A percentile compares a stretch with the other conserved stretches of the same genome.
phyloP scores from a whole-genome alignment of 1,284 basidiomycete genomes.

The Trametes sp. region DNA sequence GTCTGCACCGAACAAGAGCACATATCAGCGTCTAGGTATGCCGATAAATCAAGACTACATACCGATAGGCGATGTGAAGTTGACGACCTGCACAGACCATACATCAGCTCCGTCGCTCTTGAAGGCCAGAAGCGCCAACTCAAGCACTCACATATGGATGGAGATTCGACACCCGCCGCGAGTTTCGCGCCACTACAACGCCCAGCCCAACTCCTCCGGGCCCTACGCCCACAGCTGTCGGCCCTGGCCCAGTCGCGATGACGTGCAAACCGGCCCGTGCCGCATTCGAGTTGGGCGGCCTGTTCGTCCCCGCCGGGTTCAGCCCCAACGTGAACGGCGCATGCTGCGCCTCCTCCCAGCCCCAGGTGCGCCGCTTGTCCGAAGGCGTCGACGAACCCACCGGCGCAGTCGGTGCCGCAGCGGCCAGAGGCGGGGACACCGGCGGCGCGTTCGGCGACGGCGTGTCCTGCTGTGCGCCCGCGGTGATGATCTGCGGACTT shows the following conservation, averaged over 20 bases:
- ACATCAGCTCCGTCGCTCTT: background rate
- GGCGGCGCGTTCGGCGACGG: background rate
- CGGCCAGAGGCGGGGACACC: background rate
- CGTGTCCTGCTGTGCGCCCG: slow-evolving; percentile 12
- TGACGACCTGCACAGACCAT: slow-evolving; percentile 33
- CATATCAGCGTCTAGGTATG: background rate
- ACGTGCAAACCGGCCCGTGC: slow-evolving; percentile 19
- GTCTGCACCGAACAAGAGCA: slow-evolving; percentile 13
- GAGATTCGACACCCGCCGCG: slow-evolving; percentile 33
- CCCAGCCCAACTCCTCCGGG: slow-evolving; percentile 9
- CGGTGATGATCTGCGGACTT: slow-evolving; percentile 33
- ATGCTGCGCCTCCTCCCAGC: slow-evolving; percentile 27
- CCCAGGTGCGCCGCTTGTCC: slow-evolving; percentile 28
- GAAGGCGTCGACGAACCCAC: slow-evolving; percentile 15
- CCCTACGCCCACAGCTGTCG: slow-evolving; percentile 17
- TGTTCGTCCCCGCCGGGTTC: background rate
- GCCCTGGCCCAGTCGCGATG: slow-evolving; percentile 20
- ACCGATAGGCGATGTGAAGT: slow-evolving; percentile 46
- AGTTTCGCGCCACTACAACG: slow-evolving; percentile 5
- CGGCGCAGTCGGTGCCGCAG: background rate
- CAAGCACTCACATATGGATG: slow-evolving; percentile 47
- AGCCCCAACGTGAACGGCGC: slow-evolving; percentile 5
- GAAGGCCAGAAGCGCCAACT: background rate
- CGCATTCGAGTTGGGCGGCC: background rate
- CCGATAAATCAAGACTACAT: slow-evolving; percentile 20